Percentiles rank a stretch among this genome's conserved stretches.
Evolutionary conservation across 805 yeast genomes (phyloP).

Genomic region (Candida chauliodis): DNA sequence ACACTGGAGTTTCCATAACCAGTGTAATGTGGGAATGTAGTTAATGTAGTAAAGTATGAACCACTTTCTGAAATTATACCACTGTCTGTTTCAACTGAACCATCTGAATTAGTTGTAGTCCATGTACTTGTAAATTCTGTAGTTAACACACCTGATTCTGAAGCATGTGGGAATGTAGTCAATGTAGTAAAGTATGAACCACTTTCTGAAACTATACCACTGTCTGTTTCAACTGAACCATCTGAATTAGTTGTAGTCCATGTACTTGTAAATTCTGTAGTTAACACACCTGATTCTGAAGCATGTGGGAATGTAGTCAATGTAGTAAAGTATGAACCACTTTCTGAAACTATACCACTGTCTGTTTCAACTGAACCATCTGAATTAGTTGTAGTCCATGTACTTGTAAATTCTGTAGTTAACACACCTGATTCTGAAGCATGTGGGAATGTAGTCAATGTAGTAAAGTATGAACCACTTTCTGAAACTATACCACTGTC

Average conservation of each 20-base stretch:
- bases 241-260: constrained; percentile 12
- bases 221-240: constrained; percentile 10
- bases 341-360: constrained; percentile 12
- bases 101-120: constrained; percentile 13
- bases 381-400: constrained; percentile 13
- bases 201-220: constrained; percentile 12
- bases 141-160: constrained; percentile 7
- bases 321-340: constrained; percentile 4
- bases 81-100: constrained; percentile 13
- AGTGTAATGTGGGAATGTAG: constrained; percentile 3
- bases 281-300: background rate
- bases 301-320: constrained; percentile 2
- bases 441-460: constrained; percentile 3
- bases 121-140: constrained; percentile 13
- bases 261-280: too few species aligned
- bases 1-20: background rate
- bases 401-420: constrained; percentile 13
- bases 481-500: constrained; percentile 7
- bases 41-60: background rate
- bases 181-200: constrained; percentile 4
- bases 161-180: constrained; percentile 6
- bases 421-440: constrained; percentile 7
- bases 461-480: constrained; percentile 1
- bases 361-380: constrained; percentile 14
- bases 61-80: constrained; percentile 12